phyloP scores from a whole-genome alignment of 768 basidiomycete genomes.

The Crepidotus variabilis region DNA sequence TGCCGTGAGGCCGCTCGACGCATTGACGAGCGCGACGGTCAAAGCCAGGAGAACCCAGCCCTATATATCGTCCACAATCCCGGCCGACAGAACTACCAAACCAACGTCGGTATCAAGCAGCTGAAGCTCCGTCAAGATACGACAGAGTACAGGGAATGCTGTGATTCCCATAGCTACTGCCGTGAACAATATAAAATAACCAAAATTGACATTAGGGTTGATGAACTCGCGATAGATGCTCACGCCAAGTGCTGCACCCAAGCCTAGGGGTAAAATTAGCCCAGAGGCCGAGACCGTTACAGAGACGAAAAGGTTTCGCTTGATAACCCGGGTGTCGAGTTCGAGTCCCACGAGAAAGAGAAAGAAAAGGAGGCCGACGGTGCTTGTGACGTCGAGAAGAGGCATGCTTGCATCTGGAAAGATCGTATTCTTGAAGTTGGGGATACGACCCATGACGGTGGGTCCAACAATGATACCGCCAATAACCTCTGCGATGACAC shows the following conservation, averaged over 20 bases:
- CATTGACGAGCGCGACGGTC: constrained; percentile 81
- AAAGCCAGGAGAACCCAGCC: constrained; percentile 85
- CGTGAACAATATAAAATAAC: constrained; percentile 82
- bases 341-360: constrained; percentile 86
- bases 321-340: constrained; percentile 70
- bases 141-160: constrained; percentile 78
- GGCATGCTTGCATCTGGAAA: constrained; percentile 53
- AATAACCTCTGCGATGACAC: constrained; percentile 90
- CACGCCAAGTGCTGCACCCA: constrained; percentile 72
- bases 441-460: constrained; percentile 76
- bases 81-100: constrained; percentile 74
- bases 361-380: constrained; percentile 72
- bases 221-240: constrained; percentile 73
- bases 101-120: constrained; percentile 83
- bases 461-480: constrained; percentile 86
- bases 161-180: constrained; percentile 82
- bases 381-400: constrained; percentile 67
- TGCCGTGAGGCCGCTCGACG: constrained; percentile 67
- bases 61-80: constrained; percentile 72
- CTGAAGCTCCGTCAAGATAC: constrained; percentile 80
- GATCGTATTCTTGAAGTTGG: constrained; percentile 56
- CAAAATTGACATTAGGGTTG: constrained; percentile 54
- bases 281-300: constrained; percentile 63
- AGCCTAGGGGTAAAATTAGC: constrained; percentile 71
- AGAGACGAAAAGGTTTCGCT: constrained; percentile 57